These are phyloP conservation scores for Serendipita sp. DNA, from an alignment of 768 basidiomycete genomes.

Conservation along the genomic window DNA sequence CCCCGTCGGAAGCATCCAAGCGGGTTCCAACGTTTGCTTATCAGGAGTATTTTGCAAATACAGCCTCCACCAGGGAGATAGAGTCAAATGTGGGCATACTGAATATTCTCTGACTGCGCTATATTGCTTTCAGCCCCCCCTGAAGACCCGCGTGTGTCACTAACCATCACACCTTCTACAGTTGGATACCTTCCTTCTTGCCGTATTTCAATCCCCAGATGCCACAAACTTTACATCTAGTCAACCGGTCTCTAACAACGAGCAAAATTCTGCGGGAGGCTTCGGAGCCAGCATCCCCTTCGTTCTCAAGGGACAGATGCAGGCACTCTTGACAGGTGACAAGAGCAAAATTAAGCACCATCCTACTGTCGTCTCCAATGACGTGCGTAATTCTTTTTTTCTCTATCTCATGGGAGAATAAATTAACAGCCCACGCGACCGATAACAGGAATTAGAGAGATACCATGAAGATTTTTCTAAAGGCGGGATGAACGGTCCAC, in stretches of 20 bases:
- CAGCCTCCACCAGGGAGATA: slow-evolving; percentile 35
- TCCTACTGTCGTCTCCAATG: background rate
- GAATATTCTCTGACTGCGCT: background rate
- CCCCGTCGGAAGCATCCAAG: slow-evolving; percentile 35
- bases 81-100: slow-evolving; percentile 31
- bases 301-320: background rate
- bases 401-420: background rate
- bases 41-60: slow-evolving; percentile 46
- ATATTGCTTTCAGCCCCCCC: background rate
- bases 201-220: background rate
- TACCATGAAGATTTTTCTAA: slow-evolving; percentile 31
- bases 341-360: background rate
- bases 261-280: background rate
- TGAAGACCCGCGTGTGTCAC: no score
- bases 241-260: no score
- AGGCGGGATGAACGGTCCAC: slow-evolving; percentile 46
- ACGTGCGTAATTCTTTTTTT: background rate
- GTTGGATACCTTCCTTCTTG: background rate
- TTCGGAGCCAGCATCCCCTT: background rate
- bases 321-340: background rate
- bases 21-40: slow-evolving; percentile 45
- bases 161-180: background rate
- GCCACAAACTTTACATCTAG: background rate
- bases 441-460: slow-evolving; percentile 37
- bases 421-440: background rate